Base-by-base conservation (phyloP, 495 filamentous ascomycete species). In the Cenococcum geophilum region DNA sequence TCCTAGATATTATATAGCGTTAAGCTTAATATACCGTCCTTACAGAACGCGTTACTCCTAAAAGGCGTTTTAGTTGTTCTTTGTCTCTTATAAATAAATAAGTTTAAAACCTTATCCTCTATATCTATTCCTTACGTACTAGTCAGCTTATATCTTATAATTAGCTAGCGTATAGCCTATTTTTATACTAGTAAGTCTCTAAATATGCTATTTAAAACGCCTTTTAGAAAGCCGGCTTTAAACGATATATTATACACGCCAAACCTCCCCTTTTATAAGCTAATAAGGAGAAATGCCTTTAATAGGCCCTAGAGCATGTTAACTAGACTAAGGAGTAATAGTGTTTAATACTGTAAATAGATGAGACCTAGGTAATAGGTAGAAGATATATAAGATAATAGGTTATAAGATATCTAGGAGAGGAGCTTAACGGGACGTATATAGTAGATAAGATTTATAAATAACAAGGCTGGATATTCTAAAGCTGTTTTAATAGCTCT, bases 351-450 rank as follows among this genome's bases (percentile, higher is more conserved):
- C 48, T 51, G 11, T 51, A 25, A 18, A 51, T 11, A 20, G 48
- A 51, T 25, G 48, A 51, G 48, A 51, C 48, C 48, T 51, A 18
- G 48, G 48, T 51, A 11, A 51, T 11, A 20, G 48, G 48, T 51
- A 18, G 18, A 51, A 51, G 48, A 25, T 18, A 51, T 51, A 20
- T 11, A 51, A 51, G 18, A 25, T 20, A 20, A 20, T 51, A 18
- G 48, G 48, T 51, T 18, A n/a, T n/a, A n/a, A n/a, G n/a, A n/a
- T n/a, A n/a, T n/a, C n/a, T n/a, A n/a, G n/a, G n/a, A n/a, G n/a
- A 51, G 18, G 18, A 51, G 48, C 36, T 40, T 40, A 40, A 40
- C n/a, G n/a, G n/a, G 36, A 40, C 8, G 14, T 40, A 14, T 40
- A 14, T 40, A 40, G 36, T 40, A 14, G 36, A 40, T 40, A 40